phyloP scores from a whole-genome alignment of 2,329 filamentous ascomycete species.

The Colletotrichum shisoi region DNA sequence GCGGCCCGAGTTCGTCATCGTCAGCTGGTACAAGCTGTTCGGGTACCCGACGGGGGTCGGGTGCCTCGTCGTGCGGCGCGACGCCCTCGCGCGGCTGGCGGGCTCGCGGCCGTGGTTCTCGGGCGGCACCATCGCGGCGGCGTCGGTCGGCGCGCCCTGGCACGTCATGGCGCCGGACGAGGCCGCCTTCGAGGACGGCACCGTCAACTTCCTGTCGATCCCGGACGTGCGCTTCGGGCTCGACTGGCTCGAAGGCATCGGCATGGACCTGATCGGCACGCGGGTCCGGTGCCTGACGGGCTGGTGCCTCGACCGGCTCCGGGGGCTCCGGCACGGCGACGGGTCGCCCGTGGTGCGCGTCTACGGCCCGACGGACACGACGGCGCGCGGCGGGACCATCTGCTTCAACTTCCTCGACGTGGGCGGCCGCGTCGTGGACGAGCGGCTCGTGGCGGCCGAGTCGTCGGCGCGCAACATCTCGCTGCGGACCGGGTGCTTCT shows the following conservation, averaged over 20 bases:
- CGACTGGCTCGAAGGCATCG: constrained; percentile 48
- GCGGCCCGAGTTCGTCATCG: constrained; percentile 51
- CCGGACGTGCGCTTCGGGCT: constrained; percentile 51
- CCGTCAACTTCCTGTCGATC: constrained; percentile 51
- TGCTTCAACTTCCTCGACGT: constrained; percentile 52
- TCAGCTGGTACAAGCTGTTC: constrained; percentile 56
- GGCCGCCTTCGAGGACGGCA: constrained; percentile 53
- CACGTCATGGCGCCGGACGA: constrained; percentile 45
- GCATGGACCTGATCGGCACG: constrained; percentile 44
- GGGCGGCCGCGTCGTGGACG: constrained; percentile 48
- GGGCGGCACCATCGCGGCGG: constrained; percentile 51
- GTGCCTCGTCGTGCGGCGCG: constrained; percentile 49
- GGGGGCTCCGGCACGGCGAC: constrained; percentile 46
- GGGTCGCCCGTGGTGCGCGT: constrained; percentile 47
- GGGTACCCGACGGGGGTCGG: constrained; percentile 54
- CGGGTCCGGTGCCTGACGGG: constrained; percentile 51
- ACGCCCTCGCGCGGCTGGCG: constrained; percentile 45
- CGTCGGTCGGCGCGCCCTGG: constrained; percentile 46
- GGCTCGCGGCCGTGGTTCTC: constrained; percentile 52
- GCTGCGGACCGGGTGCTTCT: constrained; percentile 54
- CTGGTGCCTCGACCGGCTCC: constrained; percentile 48
- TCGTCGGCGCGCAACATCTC: constrained; percentile 49
- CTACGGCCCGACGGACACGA: constrained; percentile 48
- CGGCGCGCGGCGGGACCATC: constrained; percentile 49
- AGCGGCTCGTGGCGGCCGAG: constrained; percentile 49